phyloP scores from a whole-genome alignment of 2,329 filamentous ascomycete genomes.

The Clarireedia hainanense region DNA sequence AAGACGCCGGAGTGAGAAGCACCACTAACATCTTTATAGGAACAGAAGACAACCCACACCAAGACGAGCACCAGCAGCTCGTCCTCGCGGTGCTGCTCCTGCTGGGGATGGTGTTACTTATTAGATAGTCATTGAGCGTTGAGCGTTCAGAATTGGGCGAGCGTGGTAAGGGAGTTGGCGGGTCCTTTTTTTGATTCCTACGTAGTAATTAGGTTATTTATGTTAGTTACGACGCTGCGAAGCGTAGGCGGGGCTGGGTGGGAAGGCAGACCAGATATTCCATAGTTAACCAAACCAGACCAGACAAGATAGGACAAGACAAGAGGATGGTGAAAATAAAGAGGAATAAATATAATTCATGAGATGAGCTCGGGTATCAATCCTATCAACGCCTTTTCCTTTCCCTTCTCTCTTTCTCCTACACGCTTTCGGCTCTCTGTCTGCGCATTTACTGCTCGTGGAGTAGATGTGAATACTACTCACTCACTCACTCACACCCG shows the following conservation, averaged over 20 bases:
- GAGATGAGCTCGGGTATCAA: background rate
- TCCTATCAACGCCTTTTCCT: constrained; percentile 3
- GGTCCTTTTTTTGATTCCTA: too few species aligned
- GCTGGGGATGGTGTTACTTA: constrained; percentile 17
- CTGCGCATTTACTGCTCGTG: too few species aligned
- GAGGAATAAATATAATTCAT: too few species aligned
- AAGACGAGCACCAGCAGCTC: background rate
- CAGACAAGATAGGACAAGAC: too few species aligned
- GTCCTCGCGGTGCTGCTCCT: constrained; percentile 19
- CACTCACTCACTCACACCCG: too few species aligned
- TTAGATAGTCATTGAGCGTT: constrained; percentile 3
- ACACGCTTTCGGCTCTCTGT: too few species aligned
- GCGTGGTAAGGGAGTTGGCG: too few species aligned
- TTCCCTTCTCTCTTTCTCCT: constrained; percentile 13
- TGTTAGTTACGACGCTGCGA: background rate
- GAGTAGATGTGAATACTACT: too few species aligned
- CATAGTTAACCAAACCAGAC: too few species aligned
- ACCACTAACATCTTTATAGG: constrained; percentile 12
- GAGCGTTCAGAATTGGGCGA: too few species aligned
- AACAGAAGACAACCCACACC: constrained; percentile 3
- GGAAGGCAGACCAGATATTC: too few species aligned
- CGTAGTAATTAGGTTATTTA: background rate
- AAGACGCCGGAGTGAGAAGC: background rate
- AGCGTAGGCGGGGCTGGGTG: background rate
- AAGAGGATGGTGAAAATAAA: too few species aligned